phyloP scores from a whole-genome alignment of 805 yeast genomes.

The Maudiozyma saulgeensis region DNA sequence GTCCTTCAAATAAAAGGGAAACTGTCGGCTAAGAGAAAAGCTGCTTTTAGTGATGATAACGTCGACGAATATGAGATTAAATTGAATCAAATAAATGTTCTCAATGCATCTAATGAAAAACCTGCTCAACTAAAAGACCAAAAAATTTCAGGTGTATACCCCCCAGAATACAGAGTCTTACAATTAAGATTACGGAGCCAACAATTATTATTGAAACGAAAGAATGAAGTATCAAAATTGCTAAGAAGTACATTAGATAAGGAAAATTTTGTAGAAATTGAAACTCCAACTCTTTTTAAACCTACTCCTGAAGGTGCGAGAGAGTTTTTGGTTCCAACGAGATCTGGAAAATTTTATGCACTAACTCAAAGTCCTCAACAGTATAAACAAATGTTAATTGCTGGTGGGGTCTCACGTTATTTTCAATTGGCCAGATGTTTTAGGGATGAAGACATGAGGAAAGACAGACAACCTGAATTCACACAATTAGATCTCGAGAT shows the following conservation, averaged over 20 bases:
- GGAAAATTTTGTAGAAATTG: slow-evolving; percentile 64
- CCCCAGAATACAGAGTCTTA: slow-evolving; percentile 71
- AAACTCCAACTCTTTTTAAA: slow-evolving; percentile 86
- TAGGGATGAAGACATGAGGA: slow-evolving; percentile 89
- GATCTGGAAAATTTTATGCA: slow-evolving; percentile 60
- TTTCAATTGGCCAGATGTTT: slow-evolving; percentile 91
- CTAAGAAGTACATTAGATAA: slow-evolving; percentile 36
- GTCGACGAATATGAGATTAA: slow-evolving; percentile 46
- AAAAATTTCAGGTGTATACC: slow-evolving; percentile 45
- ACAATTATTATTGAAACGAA: slow-evolving; percentile 45
- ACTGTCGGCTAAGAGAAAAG: slow-evolving; percentile 26
- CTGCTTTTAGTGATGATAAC: neutral
- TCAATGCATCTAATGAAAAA: slow-evolving; percentile 54
- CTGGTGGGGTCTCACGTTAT: slow-evolving; percentile 79
- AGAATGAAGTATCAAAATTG: slow-evolving; percentile 46
- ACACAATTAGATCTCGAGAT: slow-evolving; percentile 95
- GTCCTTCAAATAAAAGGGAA: slow-evolving; percentile 58
- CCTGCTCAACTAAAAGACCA: slow-evolving; percentile 58
- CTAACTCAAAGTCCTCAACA: slow-evolving; percentile 98
- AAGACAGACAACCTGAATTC: slow-evolving; percentile 95
- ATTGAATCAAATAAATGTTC: slow-evolving; percentile 40
- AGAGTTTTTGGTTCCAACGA: slow-evolving; percentile 89
- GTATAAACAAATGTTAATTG: slow-evolving; percentile 89
- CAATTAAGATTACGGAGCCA: slow-evolving; percentile 57
- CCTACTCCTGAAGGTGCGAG: slow-evolving; percentile 98